Conservation (phyloP, 176 grass and related monocot species). For the Zoysia japonica region DNA sequence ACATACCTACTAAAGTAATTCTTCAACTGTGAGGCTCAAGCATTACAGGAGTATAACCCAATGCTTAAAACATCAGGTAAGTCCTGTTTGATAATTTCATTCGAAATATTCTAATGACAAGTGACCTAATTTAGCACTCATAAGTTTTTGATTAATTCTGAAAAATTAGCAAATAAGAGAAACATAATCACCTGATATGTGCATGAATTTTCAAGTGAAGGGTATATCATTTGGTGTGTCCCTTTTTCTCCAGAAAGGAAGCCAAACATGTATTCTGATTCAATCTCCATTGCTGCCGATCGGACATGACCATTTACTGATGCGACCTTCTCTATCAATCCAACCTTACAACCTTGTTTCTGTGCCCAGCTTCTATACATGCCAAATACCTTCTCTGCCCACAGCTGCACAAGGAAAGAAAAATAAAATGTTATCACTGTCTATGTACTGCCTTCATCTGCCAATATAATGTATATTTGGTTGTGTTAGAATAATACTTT, state of each 20-base stretch:
- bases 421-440: neutral
- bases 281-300: conserved; percentile 67
- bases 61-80: conserved; percentile 2
- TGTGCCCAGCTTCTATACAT: conserved; percentile 86
- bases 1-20: neutral
- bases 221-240: conserved; percentile 68
- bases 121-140: neutral
- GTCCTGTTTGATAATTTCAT: neutral
- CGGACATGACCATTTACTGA: conserved; percentile 47
- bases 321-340: conserved; percentile 57
- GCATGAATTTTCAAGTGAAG: conserved; percentile 43
- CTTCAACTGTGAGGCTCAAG: neutral
- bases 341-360: conserved; percentile 73
- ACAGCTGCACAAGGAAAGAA: conserved; percentile 47
- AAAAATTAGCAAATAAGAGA: conserved; percentile 27
- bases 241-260: conserved; percentile 94
- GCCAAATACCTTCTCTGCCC: conserved; percentile 70
- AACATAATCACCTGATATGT: conserved; percentile 59
- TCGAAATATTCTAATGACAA: neutral
- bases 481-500: no score
- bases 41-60: conserved; percentile 3
- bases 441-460: no score
- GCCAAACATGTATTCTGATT: conserved; percentile 91
- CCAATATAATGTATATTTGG: no score
- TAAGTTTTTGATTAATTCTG: neutral